Percentiles rank a stretch among this genome's conserved stretches.
These are phyloP conservation scores for Murraya koenigii DNA, from an alignment of 345 rosid species.

Conservation along the genomic window DNA sequence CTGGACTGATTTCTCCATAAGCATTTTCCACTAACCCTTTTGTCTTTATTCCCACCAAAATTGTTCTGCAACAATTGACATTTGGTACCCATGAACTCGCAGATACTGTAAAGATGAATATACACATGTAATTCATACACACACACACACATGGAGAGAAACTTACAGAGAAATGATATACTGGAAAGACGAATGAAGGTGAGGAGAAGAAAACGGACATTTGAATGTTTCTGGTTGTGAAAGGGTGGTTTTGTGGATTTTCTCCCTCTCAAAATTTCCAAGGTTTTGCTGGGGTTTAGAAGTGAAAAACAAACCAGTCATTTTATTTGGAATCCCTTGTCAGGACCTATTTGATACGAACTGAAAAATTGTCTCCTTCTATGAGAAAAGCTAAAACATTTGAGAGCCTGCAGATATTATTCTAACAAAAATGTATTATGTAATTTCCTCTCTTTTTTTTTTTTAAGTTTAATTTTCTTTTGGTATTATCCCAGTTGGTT, in stretches of 20 bases:
- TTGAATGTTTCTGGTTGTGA: neutral
- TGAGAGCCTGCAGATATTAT: neutral
- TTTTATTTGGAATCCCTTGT: neutral
- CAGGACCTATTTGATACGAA: neutral
- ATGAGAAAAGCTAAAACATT: neutral
- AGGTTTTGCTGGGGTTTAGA: slow-evolving; percentile 2
- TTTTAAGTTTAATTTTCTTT: no score
- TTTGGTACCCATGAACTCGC: neutral
- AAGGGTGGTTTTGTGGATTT: neutral
- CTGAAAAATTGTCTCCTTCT: neutral
- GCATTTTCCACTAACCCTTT: slow-evolving; percentile 19
- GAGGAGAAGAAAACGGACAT: slow-evolving; percentile 18
- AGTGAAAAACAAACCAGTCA: neutral
- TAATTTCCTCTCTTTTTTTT: no score
- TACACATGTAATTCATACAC: neutral
- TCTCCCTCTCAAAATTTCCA: neutral
- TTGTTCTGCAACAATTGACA: slow-evolving; percentile 28
- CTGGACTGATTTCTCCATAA: slow-evolving; percentile 26
- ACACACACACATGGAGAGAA: neutral
- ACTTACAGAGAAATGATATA: slow-evolving; percentile 16
- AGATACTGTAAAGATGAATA: neutral
- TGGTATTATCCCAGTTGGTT: no score
- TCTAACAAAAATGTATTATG: no score
- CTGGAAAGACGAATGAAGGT: slow-evolving; percentile 3
- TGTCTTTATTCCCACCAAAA: slow-evolving; percentile 19